A percentile compares a stretch with the other conserved stretches of the same genome.
Evolutionary conservation across 306 rosid species (phyloP).

Genomic region (Lathyrus tuberosus): DNA sequence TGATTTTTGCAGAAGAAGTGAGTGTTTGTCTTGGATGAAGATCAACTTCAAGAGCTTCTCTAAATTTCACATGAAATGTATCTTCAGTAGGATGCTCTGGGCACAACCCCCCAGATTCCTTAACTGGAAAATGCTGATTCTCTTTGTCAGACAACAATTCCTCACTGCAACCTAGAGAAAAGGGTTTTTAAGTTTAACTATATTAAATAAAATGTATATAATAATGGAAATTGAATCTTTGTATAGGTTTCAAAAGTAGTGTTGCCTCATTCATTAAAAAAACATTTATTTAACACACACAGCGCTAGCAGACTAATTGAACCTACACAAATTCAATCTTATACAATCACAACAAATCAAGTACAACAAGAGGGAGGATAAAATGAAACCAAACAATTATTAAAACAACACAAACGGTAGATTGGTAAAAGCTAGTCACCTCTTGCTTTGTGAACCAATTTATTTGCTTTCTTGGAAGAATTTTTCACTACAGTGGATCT

Average conservation of each 20-base stretch:
- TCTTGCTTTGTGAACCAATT: conserved; percentile 35
- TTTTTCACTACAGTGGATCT: conserved; percentile 43
- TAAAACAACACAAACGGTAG: conserved; percentile 23
- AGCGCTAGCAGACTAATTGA: conserved; percentile 7
- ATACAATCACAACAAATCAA: conserved; percentile 8
- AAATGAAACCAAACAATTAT: background rate
- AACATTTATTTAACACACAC: conserved; percentile 8
- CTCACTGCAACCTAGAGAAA: conserved; percentile 42
- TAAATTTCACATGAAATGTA: conserved; percentile 30
- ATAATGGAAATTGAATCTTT: conserved; percentile 16
- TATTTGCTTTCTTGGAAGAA: conserved; percentile 43
- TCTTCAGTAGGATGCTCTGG: conserved; percentile 24
- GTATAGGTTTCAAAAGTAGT: conserved; percentile 6
- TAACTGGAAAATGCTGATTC: conserved; percentile 34
- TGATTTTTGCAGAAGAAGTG: conserved; percentile 64
- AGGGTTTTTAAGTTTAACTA: conserved; percentile 8
- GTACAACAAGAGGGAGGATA: background rate
- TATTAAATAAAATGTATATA: conserved; percentile 16
- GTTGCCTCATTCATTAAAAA: conserved; percentile 18
- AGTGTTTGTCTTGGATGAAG: conserved; percentile 43
- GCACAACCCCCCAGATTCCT: conserved; percentile 36
- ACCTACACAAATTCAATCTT: background rate
- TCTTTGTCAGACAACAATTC: conserved; percentile 42
- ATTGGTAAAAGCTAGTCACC: conserved; percentile 44
- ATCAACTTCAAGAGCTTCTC: conserved; percentile 34